Percentiles rank a stretch among this genome's conserved stretches.
Conservation (phyloP, 2,329 filamentous ascomycete species). For the Sporothrix brasiliensis region DNA sequence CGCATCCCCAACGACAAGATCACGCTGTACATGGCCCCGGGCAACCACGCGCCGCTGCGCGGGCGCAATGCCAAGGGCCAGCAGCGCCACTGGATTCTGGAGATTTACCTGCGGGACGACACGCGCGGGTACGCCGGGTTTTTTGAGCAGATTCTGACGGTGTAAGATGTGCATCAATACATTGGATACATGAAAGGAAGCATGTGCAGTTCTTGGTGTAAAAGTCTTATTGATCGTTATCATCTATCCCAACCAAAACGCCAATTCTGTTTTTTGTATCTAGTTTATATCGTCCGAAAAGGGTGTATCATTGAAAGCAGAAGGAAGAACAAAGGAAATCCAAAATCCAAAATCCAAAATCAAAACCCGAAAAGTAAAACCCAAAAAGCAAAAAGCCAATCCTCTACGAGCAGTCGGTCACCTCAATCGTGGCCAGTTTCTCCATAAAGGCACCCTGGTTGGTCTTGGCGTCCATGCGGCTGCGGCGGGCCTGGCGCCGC, state of each 20-base stretch:
- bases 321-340: neutral
- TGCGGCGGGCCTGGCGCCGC: conserved; percentile 12
- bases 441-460: conserved; percentile 34
- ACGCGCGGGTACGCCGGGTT: conserved; percentile 23
- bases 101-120: conserved; percentile 26
- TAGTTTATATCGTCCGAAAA: conserved; percentile 20
- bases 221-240: conserved; percentile 12
- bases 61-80: conserved; percentile 20
- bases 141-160: conserved; percentile 27
- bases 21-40: conserved; percentile 25
- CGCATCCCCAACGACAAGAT: conserved; percentile 28
- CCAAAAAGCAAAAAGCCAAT: neutral
- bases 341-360: neutral
- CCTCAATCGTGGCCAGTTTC: conserved; percentile 33
- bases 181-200: neutral
- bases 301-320: conserved; percentile 5
- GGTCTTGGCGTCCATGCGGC: conserved; percentile 41
- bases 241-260: conserved; percentile 19
- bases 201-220: neutral
- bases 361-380: neutral
- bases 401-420: conserved; percentile 14
- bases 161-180: neutral
- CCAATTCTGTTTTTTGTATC: conserved; percentile 7
- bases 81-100: conserved; percentile 30
- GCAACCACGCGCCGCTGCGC: conserved; percentile 19